These are phyloP conservation scores for Macrophomina pseudophaseolina DNA, from an alignment of 2,329 filamentous ascomycete species.

Conservation along the genomic window DNA sequence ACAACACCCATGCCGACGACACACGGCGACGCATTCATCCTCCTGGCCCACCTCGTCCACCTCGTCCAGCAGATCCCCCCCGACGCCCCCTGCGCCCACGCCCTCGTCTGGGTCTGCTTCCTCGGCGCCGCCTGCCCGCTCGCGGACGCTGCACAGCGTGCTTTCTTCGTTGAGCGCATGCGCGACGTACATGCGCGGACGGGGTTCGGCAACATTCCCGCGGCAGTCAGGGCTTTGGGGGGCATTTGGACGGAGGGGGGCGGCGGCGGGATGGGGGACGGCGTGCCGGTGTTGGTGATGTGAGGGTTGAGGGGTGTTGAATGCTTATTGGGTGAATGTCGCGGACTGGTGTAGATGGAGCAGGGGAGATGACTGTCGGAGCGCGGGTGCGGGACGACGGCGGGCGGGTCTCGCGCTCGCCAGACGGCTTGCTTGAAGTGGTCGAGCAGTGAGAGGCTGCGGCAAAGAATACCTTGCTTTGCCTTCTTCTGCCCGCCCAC, in stretches of 20 bases:
- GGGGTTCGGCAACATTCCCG: conserved; percentile 32
- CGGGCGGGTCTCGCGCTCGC: too few relatives aligned
- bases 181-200: conserved; percentile 30
- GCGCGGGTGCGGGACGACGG: too few relatives aligned
- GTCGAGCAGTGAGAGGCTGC: too few relatives aligned
- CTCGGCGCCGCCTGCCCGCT: conserved; percentile 30
- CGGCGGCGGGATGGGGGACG: conserved; percentile 29
- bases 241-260: conserved; percentile 29
- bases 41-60: neutral
- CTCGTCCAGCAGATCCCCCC: conserved; percentile 29
- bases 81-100: conserved; percentile 29
- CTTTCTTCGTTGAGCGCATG: conserved; percentile 30
- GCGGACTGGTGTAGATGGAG: too few relatives aligned
- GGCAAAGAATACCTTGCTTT: too few relatives aligned
- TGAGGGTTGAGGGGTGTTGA: conserved; percentile 1
- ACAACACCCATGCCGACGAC: neutral
- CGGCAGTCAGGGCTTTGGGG: conserved; percentile 29
- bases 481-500: too few relatives aligned
- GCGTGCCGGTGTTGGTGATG: conserved; percentile 32
- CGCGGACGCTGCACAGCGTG: neutral
- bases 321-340: too few relatives aligned
- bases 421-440: too few relatives aligned
- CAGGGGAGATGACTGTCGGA: too few relatives aligned
- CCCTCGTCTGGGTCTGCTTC: conserved; percentile 34
- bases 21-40: neutral